Percentiles rank a stretch among this genome's conserved stretches.
Evolutionary conservation across 768 basidiomycete species (phyloP).

Genomic region (Hypsizygus marmoreus): DNA sequence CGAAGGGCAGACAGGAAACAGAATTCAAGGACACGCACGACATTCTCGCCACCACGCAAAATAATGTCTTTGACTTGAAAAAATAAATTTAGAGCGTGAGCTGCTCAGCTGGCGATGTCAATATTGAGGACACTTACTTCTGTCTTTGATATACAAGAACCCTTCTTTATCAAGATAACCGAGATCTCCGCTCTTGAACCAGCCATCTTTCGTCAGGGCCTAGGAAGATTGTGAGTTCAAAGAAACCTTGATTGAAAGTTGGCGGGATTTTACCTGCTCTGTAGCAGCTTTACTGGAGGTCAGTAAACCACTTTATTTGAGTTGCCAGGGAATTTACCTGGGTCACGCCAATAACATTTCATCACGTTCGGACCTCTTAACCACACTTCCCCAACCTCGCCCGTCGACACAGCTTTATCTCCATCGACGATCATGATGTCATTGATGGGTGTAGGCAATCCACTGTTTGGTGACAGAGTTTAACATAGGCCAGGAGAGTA

Average conservation of each 20-base stretch:
- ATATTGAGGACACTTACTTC: slow-evolving; percentile 33
- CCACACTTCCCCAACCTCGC: slow-evolving; percentile 44
- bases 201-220: slow-evolving; percentile 47
- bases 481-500: neutral
- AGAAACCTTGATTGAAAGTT: neutral
- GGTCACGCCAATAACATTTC: slow-evolving; percentile 53
- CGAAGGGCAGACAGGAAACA: neutral
- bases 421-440: slow-evolving; percentile 46
- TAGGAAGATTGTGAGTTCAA: slow-evolving; percentile 25
- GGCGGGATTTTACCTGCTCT: slow-evolving; percentile 18
- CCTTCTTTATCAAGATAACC: slow-evolving; percentile 49
- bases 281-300: slow-evolving; percentile 24
- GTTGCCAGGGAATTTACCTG: slow-evolving; percentile 25
- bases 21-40: slow-evolving; percentile 32
- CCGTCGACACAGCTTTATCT: slow-evolving; percentile 27
- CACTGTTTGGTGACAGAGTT: slow-evolving; percentile 25
- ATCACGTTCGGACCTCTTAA: slow-evolving; percentile 52
- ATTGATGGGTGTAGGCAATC: slow-evolving; percentile 47
- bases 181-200: slow-evolving; percentile 49
- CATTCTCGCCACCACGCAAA: slow-evolving; percentile 57
- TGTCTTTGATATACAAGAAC: slow-evolving; percentile 49
- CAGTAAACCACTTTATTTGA: neutral
- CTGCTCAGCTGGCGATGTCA: neutral
- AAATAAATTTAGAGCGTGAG: neutral
- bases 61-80: slow-evolving; percentile 52